Base-by-base conservation (phyloP, 2,329 filamentous ascomycete species). In the Phyllosticta citribraziliensis region DNA sequence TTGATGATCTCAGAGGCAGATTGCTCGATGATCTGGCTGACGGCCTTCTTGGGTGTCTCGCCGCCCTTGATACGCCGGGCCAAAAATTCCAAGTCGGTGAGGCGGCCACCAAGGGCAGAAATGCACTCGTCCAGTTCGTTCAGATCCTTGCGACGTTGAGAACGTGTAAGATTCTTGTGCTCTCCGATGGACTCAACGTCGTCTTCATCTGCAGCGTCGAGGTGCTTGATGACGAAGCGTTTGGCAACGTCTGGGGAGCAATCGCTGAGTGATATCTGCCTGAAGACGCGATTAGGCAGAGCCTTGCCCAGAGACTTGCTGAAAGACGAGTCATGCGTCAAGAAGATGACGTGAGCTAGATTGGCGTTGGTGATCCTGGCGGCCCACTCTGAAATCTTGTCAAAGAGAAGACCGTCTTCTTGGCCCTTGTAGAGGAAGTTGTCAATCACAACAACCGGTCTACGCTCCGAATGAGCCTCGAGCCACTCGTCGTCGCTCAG, bases 61-160 rank as follows among this genome's bases (percentile, higher is more conserved):
- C 94, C 93, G 0, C 88, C 85, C 74, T 91, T 90, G 67, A 99
- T 88, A 19, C 94, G 84, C 40, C 93, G 85, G n/a, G 92, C 88
- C 52, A 99, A 84, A 70, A 94, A 95, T 70, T 97, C 93, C 20
- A 99, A 85, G 70, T 99, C 94, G 0, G 91, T 96, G n/a, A 99
- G 81, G 3, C 94, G 89, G 1, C 94, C 94, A 22, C 94, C 94
- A 1, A 99, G 82, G 0, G 86, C 82, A 27, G 86, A 82, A 65
- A 97, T 95, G 66, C 89, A 92, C 27, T 81, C 81, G 68, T 97
- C 91, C 1, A 99, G 81, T 64, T 92, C 89, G 0, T 74, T 72
- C 6, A 94, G 78, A 64, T 91, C 82, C 54, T 75, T 72, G 33
- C 79, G 77, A 60, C 73, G 70, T 65, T 82, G 73, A 20, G 77